Evolutionary conservation across 441 rosid species (phyloP).

Genomic region (Croton laevigatus): DNA sequence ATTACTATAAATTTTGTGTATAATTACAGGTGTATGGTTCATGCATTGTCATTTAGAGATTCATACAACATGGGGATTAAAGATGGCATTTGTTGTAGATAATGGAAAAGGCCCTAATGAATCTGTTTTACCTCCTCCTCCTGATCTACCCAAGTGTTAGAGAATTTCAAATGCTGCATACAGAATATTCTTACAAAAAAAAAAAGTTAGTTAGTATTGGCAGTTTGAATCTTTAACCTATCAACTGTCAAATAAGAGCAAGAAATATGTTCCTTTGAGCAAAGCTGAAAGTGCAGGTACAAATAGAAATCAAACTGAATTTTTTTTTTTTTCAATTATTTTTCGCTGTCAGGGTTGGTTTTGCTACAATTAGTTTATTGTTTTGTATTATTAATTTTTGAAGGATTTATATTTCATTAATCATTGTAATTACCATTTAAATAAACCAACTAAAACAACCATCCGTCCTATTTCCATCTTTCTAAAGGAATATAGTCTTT

Average conservation of each 20-base stretch:
- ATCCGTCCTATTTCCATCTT: no score
- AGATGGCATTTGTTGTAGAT: conserved; percentile 89
- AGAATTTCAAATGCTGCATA: neutral
- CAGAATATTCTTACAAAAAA: neutral
- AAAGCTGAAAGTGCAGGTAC: neutral
- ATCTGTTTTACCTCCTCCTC: conserved; percentile 82
- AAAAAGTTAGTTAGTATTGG: neutral
- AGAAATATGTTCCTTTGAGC: neutral
- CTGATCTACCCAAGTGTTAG: conserved; percentile 81
- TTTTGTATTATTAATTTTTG: no score
- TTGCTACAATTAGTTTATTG: no score
- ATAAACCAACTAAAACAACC: no score
- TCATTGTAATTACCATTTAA: no score
- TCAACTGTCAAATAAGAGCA: neutral
- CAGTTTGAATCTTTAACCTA: neutral
- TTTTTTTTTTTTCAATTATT: neutral
- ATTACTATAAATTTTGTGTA: no score
- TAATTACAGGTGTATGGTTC: conserved; percentile 58
- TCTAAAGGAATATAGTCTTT: no score
- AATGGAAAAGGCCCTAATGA: conserved; percentile 75
- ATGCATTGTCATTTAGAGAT: conserved; percentile 76
- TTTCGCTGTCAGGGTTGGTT: no score
- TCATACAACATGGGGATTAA: conserved; percentile 90
- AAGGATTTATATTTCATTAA: no score
- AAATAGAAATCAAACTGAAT: neutral